phyloP scores from a whole-genome alignment of 2,329 filamentous ascomycete genomes.

The Bipolaris zeicola region DNA sequence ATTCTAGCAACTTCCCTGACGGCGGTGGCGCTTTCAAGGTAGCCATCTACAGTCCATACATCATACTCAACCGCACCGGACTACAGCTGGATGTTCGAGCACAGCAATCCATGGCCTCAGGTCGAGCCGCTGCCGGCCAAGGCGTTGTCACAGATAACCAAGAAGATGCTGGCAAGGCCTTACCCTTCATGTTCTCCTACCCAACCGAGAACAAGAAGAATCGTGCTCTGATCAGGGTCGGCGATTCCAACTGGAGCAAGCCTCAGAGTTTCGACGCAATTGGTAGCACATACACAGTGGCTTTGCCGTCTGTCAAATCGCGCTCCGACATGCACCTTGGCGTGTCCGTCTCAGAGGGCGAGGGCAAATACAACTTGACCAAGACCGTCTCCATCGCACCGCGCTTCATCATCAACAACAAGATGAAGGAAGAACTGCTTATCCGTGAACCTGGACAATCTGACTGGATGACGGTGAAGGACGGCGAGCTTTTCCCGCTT shows the following conservation, averaged over 20 bases:
- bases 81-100: slow-evolving; percentile 85
- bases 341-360: slow-evolving; percentile 84
- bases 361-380: slow-evolving; percentile 97
- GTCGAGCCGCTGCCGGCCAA: slow-evolving; percentile 83
- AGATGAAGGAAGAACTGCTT: slow-evolving; percentile 83
- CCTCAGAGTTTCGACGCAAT: slow-evolving; percentile 98
- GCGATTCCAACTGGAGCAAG: slow-evolving; percentile 93
- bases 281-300: slow-evolving; percentile 86
- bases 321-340: slow-evolving; percentile 88
- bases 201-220: slow-evolving; percentile 88
- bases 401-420: slow-evolving; percentile 92
- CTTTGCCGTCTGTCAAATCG: slow-evolving; percentile 73
- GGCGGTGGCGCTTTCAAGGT: slow-evolving; percentile 96
- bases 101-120: slow-evolving; percentile 84
- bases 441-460: slow-evolving; percentile 92
- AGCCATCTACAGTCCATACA: slow-evolving; percentile 91
- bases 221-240: slow-evolving; percentile 83
- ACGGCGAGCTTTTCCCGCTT: slow-evolving; percentile 80
- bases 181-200: slow-evolving; percentile 97
- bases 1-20: slow-evolving; percentile 71
- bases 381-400: slow-evolving; percentile 94
- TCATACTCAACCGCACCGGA: slow-evolving; percentile 94
- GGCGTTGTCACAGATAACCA: slow-evolving; percentile 63
- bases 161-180: slow-evolving; percentile 70
- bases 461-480: slow-evolving; percentile 76